Conservation (phyloP, 257 asterid species). For the Solanum sejunctum region DNA sequence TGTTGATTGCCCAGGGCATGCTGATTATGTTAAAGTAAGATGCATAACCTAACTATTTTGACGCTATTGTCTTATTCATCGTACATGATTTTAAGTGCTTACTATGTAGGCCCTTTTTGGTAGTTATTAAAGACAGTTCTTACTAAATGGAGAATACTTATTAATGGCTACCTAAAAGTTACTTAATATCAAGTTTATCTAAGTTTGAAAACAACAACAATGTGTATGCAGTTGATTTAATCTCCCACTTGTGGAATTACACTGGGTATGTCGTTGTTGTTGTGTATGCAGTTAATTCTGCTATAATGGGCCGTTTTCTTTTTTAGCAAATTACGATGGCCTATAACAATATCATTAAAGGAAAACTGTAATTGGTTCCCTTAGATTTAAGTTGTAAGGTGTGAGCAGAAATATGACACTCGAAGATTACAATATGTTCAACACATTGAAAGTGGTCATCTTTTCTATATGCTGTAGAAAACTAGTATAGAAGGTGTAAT, state of each 20-base stretch:
- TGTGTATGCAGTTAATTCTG: neutral
- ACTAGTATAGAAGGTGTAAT: neutral
- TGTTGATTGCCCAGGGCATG: slow-evolving; percentile 97
- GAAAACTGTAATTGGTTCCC: neutral
- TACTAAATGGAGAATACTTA: neutral
- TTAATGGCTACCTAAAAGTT: neutral
- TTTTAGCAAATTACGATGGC: neutral
- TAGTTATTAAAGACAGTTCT: neutral
- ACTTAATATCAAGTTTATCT: neutral
- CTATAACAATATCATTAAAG: neutral
- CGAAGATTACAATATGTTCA: neutral
- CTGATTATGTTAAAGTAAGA: slow-evolving; percentile 89
- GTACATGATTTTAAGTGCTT: neutral
- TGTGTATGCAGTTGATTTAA: neutral
- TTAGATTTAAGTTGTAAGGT: neutral
- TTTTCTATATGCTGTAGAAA: neutral
- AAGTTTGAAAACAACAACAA: neutral
- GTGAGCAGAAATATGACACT: neutral
- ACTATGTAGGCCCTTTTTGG: neutral
- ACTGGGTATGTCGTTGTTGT: neutral
- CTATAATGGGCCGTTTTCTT: neutral
- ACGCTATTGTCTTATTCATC: neutral
- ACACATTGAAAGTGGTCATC: neutral
- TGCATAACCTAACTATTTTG: neutral
- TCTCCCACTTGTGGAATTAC: neutral